Percentiles rank a stretch among this genome's conserved stretches.
These are phyloP conservation scores for Rhypophila decipiens DNA, from an alignment of 495 filamentous ascomycete species.

Conservation along the genomic window DNA sequence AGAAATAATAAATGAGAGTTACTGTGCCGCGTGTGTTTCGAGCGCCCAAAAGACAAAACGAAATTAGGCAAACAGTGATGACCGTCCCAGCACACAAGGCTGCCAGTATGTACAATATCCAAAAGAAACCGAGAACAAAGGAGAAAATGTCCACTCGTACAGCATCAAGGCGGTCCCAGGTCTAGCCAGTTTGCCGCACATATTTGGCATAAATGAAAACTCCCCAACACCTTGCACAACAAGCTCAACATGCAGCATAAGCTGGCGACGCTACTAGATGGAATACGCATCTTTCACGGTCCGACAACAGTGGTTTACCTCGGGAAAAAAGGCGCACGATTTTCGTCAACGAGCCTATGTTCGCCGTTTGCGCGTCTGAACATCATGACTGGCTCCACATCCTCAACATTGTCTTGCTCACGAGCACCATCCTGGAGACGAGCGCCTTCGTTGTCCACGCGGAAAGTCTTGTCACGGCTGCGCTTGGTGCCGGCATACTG, in stretches of 20 bases:
- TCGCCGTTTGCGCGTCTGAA: conserved; percentile 19
- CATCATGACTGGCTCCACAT: conserved; percentile 3
- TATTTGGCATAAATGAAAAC: background rate
- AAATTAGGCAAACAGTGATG: background rate
- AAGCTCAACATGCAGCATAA: background rate
- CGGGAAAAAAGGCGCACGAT: background rate
- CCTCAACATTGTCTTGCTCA: conserved; percentile 14
- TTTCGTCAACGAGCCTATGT: background rate
- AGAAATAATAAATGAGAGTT: too few species aligned
- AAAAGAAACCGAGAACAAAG: background rate
- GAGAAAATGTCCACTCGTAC: background rate
- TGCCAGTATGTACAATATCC: background rate
- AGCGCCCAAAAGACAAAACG: too few species aligned
- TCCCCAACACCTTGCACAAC: conserved; percentile 1
- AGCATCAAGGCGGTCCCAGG: background rate
- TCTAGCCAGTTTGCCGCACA: background rate
- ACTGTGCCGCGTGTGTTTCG: too few species aligned
- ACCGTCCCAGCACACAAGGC: background rate
- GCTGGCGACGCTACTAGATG: background rate
- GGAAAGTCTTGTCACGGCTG: conserved; percentile 20
- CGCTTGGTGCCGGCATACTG: conserved; percentile 26
- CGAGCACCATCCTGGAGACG: conserved; percentile 24
- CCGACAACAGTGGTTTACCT: too few species aligned
- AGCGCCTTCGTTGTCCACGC: conserved; percentile 3
- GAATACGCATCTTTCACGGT: background rate